Conservation (phyloP, 2,329 filamentous ascomycete genomes). For the Fusarium sp. region DNA sequence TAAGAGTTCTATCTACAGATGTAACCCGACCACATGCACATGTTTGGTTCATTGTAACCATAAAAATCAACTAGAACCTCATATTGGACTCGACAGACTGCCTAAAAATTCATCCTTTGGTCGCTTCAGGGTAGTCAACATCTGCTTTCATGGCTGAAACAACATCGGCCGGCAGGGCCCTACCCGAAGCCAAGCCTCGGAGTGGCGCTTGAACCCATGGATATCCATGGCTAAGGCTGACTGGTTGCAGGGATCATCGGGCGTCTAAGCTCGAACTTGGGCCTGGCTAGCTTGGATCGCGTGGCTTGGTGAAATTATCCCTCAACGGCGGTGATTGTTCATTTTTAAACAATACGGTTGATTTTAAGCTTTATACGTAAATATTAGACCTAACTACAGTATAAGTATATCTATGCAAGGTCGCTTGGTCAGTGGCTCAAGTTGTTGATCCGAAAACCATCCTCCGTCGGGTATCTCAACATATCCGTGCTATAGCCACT, state of each 20-base stretch:
- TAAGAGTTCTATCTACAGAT: background rate
- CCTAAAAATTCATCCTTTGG: background rate
- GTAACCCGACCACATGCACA: too few species aligned
- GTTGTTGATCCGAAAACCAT: background rate
- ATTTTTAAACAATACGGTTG: background rate
- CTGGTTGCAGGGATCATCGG: background rate
- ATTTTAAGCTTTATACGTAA: background rate
- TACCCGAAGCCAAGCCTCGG: constrained; percentile 16
- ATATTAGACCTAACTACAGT: background rate
- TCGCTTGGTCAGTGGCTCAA: background rate
- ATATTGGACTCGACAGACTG: background rate
- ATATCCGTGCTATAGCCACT: background rate
- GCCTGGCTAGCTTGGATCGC: background rate
- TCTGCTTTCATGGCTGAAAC: background rate
- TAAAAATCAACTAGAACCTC: rapidly evolving
- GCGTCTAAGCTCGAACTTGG: background rate
- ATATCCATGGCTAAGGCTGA: background rate
- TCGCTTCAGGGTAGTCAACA: background rate
- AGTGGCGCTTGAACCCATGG: background rate
- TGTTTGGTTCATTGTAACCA: too few species aligned
- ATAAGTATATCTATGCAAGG: too few species aligned
- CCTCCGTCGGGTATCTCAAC: background rate
- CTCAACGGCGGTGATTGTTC: background rate
- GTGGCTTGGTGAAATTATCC: background rate
- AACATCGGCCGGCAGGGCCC: background rate